Base-by-base conservation (phyloP, 768 basidiomycete genomes). In the Cubamyces lactineus region DNA sequence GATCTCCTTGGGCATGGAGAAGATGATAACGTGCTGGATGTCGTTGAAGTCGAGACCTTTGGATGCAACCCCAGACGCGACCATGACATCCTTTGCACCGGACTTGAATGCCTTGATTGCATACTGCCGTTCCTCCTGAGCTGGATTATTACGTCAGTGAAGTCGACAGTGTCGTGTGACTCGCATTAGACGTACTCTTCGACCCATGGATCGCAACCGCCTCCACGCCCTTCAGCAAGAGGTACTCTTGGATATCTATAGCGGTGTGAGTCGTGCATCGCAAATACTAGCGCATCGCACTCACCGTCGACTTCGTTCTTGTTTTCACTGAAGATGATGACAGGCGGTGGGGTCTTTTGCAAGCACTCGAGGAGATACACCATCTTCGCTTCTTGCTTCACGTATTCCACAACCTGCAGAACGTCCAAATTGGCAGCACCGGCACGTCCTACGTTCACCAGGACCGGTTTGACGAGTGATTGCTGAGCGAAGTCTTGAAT, bases 321-420 rank as follows among this genome's bases (percentile, higher is more conserved):
- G 79, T 96, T 98, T 73, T 99, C 97, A 66, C 91, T 94, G 74
- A 99, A 99, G 59, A 98, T 85, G 75, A 98, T 97, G 51, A 96
- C 95, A 1, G 97, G 97, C 7, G 97, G 97, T 0, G 97, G 89
- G 0, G 97, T 99, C 79, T 98, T 99, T 73, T 98, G 97, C 63
- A 99, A 75, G 73, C 96, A 98, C 75, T 99, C 97, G 49, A 99
- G 80, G 16, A 98, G 83, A 74, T 98, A 99, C 1, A 99, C 96
- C 97, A 98, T 98, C 77, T 99, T 99, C 0, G 97, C 97, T 76
- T 98, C 97, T 72, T 97, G 95, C 77, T 99, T 99, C 69, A 99
- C 97, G 69, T 97, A 98, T 77, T 99, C 97, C 21, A 98, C 93
- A 30, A 98, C 91, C 71, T 95, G 94, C 28, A 98, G 81, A 2